These are phyloP conservation scores for Talaromyces proteolyticus DNA, from an alignment of 495 filamentous ascomycete species.

Conservation along the genomic window DNA sequence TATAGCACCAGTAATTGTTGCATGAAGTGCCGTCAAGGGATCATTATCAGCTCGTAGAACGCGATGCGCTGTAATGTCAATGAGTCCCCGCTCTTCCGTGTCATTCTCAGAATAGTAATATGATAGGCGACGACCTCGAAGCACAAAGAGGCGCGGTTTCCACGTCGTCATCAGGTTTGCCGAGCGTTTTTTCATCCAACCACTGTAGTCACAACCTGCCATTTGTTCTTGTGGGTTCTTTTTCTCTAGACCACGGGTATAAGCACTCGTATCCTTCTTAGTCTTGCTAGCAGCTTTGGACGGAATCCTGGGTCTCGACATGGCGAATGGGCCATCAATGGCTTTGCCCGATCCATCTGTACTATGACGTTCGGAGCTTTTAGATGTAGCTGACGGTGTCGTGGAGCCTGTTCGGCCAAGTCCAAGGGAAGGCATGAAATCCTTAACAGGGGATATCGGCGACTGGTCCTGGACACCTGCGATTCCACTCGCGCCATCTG, in stretches of 20 bases:
- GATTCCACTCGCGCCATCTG: slow-evolving; percentile 65
- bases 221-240: slow-evolving; percentile 81
- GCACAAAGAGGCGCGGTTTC: slow-evolving; percentile 91
- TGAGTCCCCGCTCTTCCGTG: slow-evolving; percentile 85
- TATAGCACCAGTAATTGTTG: slow-evolving; percentile 82
- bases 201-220: slow-evolving; percentile 81
- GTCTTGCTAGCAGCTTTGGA: slow-evolving; percentile 48
- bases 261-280: slow-evolving; percentile 93
- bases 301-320: slow-evolving; percentile 33
- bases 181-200: slow-evolving; percentile 99
- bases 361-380: slow-evolving; percentile 71
- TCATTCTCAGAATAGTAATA: slow-evolving; percentile 97
- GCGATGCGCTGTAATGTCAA: slow-evolving; percentile 94
- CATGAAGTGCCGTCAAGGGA: slow-evolving; percentile 80
- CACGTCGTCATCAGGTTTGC: slow-evolving; percentile 93
- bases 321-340: slow-evolving; percentile 47
- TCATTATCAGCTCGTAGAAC: slow-evolving; percentile 95
- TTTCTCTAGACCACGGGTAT: slow-evolving; percentile 78
- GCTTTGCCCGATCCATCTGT: slow-evolving; percentile 57
- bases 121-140: slow-evolving; percentile 83
- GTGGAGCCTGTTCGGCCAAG: slow-evolving; percentile 76
- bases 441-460: slow-evolving; percentile 54
- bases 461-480: slow-evolving; percentile 51
- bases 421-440: slow-evolving; percentile 52
- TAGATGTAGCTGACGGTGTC: slow-evolving; percentile 73